phyloP scores from a whole-genome alignment of 169 alveolate genomes.

The Plasmodium sp. region DNA sequence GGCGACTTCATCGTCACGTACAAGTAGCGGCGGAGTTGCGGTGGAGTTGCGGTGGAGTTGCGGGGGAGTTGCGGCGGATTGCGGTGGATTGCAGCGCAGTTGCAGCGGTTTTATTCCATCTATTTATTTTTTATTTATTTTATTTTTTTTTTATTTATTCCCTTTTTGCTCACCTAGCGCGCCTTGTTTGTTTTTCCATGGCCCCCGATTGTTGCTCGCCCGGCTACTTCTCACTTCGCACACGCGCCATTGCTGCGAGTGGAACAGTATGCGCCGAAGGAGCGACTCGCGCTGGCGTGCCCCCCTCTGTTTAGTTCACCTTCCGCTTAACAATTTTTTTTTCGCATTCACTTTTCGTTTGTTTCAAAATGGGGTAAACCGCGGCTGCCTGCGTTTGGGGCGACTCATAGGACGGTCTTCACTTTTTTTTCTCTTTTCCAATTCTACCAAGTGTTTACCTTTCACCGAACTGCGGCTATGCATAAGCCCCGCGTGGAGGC shows the following conservation, averaged over 20 bases:
- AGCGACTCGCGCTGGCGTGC: not conserved
- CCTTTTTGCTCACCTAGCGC: not conserved
- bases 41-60: too few species aligned
- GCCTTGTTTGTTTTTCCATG: not conserved
- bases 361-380: not conserved
- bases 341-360: not conserved
- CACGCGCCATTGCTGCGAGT: not conserved
- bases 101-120: too few species aligned
- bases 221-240: not conserved
- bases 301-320: not conserved
- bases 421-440: not conserved
- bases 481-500: not conserved
- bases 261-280: not conserved
- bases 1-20: constrained; percentile 44
- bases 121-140: not conserved
- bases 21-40: not conserved
- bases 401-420: not conserved
- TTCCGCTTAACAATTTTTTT: not conserved
- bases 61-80: too few species aligned
- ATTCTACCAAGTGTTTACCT: not conserved
- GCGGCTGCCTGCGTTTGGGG: not conserved
- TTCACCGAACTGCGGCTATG: not conserved
- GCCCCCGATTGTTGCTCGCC: not conserved
- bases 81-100: too few species aligned
- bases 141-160: not conserved